phyloP scores from a whole-genome alignment of 495 filamentous ascomycete species.

The Penicillium verhagenii region DNA sequence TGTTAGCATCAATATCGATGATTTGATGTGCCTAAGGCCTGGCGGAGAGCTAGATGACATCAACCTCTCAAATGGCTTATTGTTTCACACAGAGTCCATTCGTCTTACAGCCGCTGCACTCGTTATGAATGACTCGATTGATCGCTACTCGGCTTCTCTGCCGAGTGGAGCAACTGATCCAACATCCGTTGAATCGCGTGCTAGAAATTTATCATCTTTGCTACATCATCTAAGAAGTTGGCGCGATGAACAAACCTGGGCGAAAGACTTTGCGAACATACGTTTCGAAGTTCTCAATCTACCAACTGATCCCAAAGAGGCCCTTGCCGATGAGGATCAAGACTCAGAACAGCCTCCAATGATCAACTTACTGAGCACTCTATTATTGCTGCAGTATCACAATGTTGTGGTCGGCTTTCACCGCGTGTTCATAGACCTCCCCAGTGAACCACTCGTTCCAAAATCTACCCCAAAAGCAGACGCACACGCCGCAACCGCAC shows the following conservation, averaged over 20 bases:
- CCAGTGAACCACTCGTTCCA: slow-evolving; percentile 15
- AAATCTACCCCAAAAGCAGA: slow-evolving; percentile 20
- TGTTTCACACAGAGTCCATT: slow-evolving; percentile 25
- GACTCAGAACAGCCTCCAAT: slow-evolving; percentile 6
- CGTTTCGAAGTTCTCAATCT: slow-evolving; percentile 7
- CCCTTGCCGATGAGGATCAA: neutral
- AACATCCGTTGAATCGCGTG: neutral
- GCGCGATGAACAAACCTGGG: slow-evolving; percentile 4
- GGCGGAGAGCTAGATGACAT: neutral
- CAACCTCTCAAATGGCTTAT: neutral
- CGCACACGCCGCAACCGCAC: slow-evolving; percentile 22
- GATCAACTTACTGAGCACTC: slow-evolving; percentile 11
- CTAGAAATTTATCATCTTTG: neutral
- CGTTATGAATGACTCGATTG: slow-evolving; percentile 18
- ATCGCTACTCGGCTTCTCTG: neutral
- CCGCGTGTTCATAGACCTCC: slow-evolving; percentile 28
- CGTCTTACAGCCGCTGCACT: slow-evolving; percentile 22
- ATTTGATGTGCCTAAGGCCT: slow-evolving; percentile 10
- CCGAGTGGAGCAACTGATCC: neutral
- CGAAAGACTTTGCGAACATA: slow-evolving; percentile 1
- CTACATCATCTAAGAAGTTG: slow-evolving; percentile 11
- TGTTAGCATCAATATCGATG: slow-evolving; percentile 18
- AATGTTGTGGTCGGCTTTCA: slow-evolving; percentile 27
- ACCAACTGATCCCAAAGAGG: neutral
- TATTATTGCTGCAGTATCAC: slow-evolving; percentile 28